Base-by-base conservation (phyloP, 345 rosid genomes). In the Aurinia saxatilis region DNA sequence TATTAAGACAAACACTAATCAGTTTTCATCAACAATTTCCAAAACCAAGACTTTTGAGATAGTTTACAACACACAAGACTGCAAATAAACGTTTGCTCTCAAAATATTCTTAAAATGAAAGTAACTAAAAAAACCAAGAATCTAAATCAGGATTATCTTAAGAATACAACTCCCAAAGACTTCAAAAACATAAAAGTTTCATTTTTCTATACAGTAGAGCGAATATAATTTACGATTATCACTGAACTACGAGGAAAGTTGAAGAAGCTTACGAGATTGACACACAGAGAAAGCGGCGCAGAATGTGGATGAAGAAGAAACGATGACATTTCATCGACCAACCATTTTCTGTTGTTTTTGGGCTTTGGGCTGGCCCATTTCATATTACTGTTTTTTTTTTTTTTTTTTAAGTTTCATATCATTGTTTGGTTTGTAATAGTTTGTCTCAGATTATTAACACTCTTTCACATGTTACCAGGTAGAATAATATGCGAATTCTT, bases 251-350 rank as follows among this genome's bases (percentile, higher is more conserved):
- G 21, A 46, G 34, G 16, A 14, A 6, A 17, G 10, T 12, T 3
- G 8, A 62, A 33, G 52, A 52, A 41, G 35, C 52, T 64, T 63
- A 63, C 59, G 59, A 40, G 40, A 40, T 50, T 40, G 34, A n/a
- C n/a, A n/a, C n/a, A n/a, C 25, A 7, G 25, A 49, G 37, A 34
- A 33, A 60, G 33, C 65, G 44, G 45, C 65, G 45, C 35, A 35
- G 45, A 48, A 11, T 0, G 18, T 4, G 27, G 47, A 16, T 25
- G 57, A 50, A 27, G 50, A 63, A 29, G 11, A 14, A 13, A 33
- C 18, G n/a, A 13, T 23, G 21, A 23, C 35, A 18, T 18, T 35
- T 35, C 40, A 16, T 51, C 27, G 9, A 40, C 36, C 6, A 10
- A 56, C 21, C n/a, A n/a, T n/a, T n/a, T n/a, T 21, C 4, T 21